phyloP scores from a whole-genome alignment of 2,329 filamentous ascomycete genomes.

The Cercospora brassicicola region DNA sequence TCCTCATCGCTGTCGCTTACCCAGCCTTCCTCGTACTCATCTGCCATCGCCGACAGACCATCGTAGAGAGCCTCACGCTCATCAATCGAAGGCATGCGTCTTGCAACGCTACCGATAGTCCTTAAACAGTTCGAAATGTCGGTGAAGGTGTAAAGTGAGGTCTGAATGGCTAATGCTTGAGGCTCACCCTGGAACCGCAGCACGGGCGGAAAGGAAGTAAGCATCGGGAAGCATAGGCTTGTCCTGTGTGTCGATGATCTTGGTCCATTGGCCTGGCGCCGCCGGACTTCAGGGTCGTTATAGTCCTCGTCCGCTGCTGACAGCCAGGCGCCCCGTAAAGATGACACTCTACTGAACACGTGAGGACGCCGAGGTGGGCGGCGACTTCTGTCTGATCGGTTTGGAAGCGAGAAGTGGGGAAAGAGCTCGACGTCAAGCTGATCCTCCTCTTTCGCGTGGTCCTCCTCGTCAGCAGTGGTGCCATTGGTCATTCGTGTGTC shows the following conservation, averaged over 20 bases:
- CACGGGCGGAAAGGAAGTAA: constrained; percentile 81
- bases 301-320: constrained; percentile 34
- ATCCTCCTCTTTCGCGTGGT: constrained; percentile 11
- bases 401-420: constrained; percentile 21
- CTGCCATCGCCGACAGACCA: constrained; percentile 75
- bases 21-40: constrained; percentile 88
- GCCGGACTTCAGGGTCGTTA: constrained; percentile 38
- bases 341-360: constrained; percentile 45
- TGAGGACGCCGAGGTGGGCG: constrained; percentile 31
- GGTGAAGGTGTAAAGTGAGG: constrained; percentile 70
- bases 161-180: constrained; percentile 49
- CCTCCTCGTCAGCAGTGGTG: constrained; percentile 28
- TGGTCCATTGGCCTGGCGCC: constrained; percentile 36
- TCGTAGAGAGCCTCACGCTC: constrained; percentile 84
- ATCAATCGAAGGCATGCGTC: constrained; percentile 66
- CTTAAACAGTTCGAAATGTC: constrained; percentile 69
- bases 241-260: constrained; percentile 42
- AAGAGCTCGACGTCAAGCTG: constrained; percentile 36
- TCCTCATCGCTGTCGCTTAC: constrained; percentile 68
- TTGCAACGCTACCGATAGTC: constrained; percentile 52
- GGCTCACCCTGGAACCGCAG: constrained; percentile 53
- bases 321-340: constrained; percentile 44
- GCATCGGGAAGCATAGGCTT: constrained; percentile 67
- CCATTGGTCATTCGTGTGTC: constrained; percentile 37
- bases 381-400: constrained; percentile 21